Evolutionary conservation across 2,329 filamentous ascomycete genomes (phyloP), one percentile per base, ranked within the genome.

Genomic region (Colletotrichum sp.): DNA sequence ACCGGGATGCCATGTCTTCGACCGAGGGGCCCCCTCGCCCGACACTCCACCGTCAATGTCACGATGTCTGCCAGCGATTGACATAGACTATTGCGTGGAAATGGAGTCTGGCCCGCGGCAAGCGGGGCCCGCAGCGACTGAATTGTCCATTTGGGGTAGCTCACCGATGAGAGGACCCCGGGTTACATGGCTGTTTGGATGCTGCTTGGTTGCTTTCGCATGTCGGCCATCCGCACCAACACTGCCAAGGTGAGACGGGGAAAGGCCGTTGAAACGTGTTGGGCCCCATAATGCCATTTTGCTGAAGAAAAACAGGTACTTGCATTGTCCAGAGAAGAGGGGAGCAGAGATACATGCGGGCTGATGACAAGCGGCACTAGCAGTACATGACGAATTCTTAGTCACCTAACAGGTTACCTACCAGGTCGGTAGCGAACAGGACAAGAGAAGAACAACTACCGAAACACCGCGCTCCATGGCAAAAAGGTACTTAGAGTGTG

Each of bases 51-150:
- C 26, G 28, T 49, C 63, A 24, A 73, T 72, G 64, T 64, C 49
- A 76, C 70, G 70, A 76, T 36, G 32, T 55, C 26, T 34, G 57
- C 67, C 13, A 49, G 34, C 44, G 55, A 76, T 76, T 68, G 57
- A 59, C 69, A 76, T 49, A 24, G 57, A 73, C 64, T 49, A 68
- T 34, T 65, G 39, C 57, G 64, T 64, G 60, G 73, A 76, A 69
- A 69, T n/a, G 73, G 49, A 49, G 73, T n/a, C 32, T 64, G 24
- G 70, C 34, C 70, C 64, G 63, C 44, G 64, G 73, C 44, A 30
- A 34, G 64, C 70, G 70, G 73, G 73, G 70, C 44, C 12, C 5
- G 24, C 6, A 32, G 21, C 30, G 9, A 65, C 28, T 13, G 24
- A 55, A 65, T 24, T 59, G 26, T 62, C 64, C 28, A n/a, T 76